Base-by-base conservation (phyloP, 768 basidiomycete genomes). In the Sporobolomyces pararoseus region DNA sequence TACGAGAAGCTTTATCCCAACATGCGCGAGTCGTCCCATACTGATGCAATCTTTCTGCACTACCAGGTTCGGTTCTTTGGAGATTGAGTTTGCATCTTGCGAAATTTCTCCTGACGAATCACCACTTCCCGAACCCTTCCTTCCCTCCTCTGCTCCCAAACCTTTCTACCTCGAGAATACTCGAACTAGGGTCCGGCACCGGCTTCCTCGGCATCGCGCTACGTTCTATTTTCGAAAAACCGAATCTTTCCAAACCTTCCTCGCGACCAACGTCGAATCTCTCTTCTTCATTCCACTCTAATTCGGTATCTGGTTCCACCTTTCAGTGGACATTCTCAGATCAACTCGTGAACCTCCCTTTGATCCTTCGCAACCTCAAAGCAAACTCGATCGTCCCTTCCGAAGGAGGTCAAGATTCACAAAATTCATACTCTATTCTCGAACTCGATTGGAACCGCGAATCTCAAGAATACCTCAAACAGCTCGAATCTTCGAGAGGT, bases 121-220 rank as follows among this genome's bases (percentile, higher is more conserved):
- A 69, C 44, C 68, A 66, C 57, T 73, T 66, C 49, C 72, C 68
- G 7, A 34, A 54, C 17, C 57, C 68, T 2, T 12, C 53, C 1
- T 14, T 2, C 29, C 60, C 65, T 17, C 39, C 65, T 3, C 46
- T 62, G 27, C 32, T 70, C 9, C 68, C 65, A 2, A 4, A 5
- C 35, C 60, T 63, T 27, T 21, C 46, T 13, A n/a, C 55, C 7
- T 70, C 65, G 10, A 27, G 17, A 29, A 42, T 67, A 21, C 72
- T 73, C 68, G 72, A 73, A 35, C 62, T 70, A 29, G 68, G 72
- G 25, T 51, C 51, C 21, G 72, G 72, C 27, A 57, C 57, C 2
- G 68, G 67, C 4, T 54, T 57, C 25, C 55, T 68, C 63, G 63
- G 63, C 25, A 25, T 73, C 54, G 63, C 52, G 17, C 53, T 66